Conservation (phyloP, 768 basidiomycete genomes). For the Rhodocollybia butyracea region DNA sequence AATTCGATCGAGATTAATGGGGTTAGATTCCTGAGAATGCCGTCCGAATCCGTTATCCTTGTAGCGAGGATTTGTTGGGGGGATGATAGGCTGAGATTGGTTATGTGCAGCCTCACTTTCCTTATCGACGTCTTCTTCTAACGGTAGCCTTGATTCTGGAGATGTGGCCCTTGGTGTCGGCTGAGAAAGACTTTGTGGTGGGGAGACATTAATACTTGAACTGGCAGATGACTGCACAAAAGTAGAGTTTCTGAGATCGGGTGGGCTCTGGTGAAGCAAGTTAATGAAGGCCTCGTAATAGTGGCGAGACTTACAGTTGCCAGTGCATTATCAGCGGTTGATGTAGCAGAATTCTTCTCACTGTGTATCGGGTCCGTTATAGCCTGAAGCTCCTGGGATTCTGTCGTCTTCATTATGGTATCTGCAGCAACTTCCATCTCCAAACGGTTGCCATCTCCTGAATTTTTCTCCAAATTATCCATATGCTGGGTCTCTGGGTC, state of each 20-base stretch:
- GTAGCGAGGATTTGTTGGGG: not conserved
- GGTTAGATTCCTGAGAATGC: not conserved
- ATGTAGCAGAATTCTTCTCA: not conserved
- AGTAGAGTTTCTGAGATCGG: not conserved
- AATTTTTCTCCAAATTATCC: constrained; percentile 42
- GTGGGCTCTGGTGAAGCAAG: no score
- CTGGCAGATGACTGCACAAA: constrained; percentile 1
- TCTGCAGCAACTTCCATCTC: constrained; percentile 34
- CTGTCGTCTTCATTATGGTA: constrained; percentile 41
- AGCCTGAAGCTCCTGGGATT: constrained; percentile 23
- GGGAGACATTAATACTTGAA: not conserved
- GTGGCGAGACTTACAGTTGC: no score
- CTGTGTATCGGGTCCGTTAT: constrained; percentile 4
- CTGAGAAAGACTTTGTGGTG: not conserved
- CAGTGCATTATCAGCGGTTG: not conserved
- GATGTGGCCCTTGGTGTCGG: not conserved
- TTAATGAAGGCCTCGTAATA: no score
- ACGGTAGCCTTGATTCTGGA: not conserved
- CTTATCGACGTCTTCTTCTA: not conserved
- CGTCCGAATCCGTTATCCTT: not conserved
- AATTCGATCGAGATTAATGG: not conserved
- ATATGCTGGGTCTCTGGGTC: constrained; percentile 55
- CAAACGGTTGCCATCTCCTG: constrained; percentile 36
- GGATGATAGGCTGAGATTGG: not conserved
- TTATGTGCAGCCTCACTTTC: not conserved